Base-by-base conservation (phyloP, 164 flowering plant species). In the Vitis rupestris region DNA sequence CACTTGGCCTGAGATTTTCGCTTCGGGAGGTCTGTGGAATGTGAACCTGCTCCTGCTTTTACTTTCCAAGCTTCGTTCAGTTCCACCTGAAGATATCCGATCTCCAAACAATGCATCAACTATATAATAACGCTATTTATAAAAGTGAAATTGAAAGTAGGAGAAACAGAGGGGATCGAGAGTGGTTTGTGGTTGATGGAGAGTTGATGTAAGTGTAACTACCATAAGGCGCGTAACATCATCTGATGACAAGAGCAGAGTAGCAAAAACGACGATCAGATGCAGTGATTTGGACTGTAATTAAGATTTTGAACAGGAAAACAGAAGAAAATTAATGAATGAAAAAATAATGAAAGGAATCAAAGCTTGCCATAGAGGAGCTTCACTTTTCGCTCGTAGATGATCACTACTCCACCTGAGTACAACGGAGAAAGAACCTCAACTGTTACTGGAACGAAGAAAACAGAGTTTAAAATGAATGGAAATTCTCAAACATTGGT, bases 381-480 rank as follows among this genome's bases (percentile, higher is more conserved):
- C 70, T 88, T 91, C 61, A 95, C 99, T 84, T 95, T 93, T 68
- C 93, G 78, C 68, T 93, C 87, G 61, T 88, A 95, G 8, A 95
- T 95, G 61, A 91, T 91, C 8, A 91, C 98, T 0, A 93, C 98
- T 55, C 99, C 99, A 67, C 97, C 98, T 90, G 75, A 60, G 30
- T 74, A 59, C 9, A 49, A 19, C 2, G 61, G 1, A 12, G n/a
- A 5, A 19, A 16, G 55, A 37, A 37, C 19, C 61, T 55, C 29
- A 65, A 23, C 17, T 31, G n/a, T 0, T 48, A 15, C 59, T n/a
- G 50, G 64, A 29, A 55, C 11, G 44, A 10, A 50, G 27, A 58
- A 60, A 17, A 13, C 31, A 58, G 19, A 66, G 19, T 51, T 4
- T 29, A 14, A 66, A 50, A 50, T 15, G 51, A 70, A 67, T 10